A percentile compares a stretch with the other conserved stretches of the same genome.
Conservation (phyloP, 2,329 filamentous ascomycete genomes). For the Pyricularia sp. region DNA sequence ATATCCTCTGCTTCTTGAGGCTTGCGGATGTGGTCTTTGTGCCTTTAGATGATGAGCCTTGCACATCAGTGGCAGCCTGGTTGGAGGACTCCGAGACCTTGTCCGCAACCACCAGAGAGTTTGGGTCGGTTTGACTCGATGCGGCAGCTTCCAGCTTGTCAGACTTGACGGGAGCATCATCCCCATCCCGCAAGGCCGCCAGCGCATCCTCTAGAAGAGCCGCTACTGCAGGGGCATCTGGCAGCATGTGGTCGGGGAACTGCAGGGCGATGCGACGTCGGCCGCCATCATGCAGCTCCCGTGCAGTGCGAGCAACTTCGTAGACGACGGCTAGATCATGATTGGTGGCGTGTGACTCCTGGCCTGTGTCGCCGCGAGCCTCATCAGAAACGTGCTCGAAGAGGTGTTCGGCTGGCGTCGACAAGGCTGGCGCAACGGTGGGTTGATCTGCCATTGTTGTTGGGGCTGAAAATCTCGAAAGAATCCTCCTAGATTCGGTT, state of each 20-base stretch:
- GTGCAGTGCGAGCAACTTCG: conserved; percentile 69
- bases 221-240: conserved; percentile 71
- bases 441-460: conserved; percentile 32
- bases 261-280: conserved; percentile 80
- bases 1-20: conserved; percentile 35
- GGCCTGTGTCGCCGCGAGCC: conserved; percentile 14
- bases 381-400: conserved; percentile 37
- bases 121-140: not conserved
- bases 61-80: not conserved
- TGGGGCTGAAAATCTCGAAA: not conserved
- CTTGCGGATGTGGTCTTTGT: conserved; percentile 4
- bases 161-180: not conserved
- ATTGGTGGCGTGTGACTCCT: conserved; percentile 30
- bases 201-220: conserved; percentile 38
- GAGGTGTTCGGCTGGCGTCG: conserved; percentile 47
- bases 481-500: not conserved
- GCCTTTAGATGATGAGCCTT: not conserved
- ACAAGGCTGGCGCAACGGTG: conserved; percentile 44
- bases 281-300: conserved; percentile 56
- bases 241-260: conserved; percentile 86
- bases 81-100: not conserved
- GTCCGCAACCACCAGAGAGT: not conserved
- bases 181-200: conserved; percentile 7
- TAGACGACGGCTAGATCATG: conserved; percentile 66
- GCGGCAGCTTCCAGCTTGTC: not conserved